Base-by-base conservation (phyloP, 148 eudicot species). In the Chenopodium quinoa region DNA sequence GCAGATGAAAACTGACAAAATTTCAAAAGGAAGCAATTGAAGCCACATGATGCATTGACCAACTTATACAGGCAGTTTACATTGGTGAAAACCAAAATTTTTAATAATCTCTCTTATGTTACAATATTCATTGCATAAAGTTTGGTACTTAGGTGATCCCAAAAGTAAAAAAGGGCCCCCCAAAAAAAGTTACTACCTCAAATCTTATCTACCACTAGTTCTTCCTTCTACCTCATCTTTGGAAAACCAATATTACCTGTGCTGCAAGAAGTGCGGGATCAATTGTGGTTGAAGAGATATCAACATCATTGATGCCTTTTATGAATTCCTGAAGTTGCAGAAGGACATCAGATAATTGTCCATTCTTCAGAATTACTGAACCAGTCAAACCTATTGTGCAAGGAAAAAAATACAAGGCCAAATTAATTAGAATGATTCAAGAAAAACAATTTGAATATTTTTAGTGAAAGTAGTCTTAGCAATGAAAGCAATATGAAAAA, bases 291-390 rank as follows among this genome's bases (percentile, higher is more conserved):
- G 94, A 88, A 73, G 92, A 87, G 76, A 90, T 73, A 73, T 93
- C 96, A 79, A 89, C 81, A 65, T 90, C 97, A 85, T 89, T 87
- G 75, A 93, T 90, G 80, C 94, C 92, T 62, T 85, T 86, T 66
- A 88, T 83, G 71, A 91, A 84, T 52, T 90, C 97, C 80, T 93
- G 97, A 79, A 95, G 94, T 82, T 95, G 94, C 31, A 84, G 82
- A 73, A 95, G 84, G 77, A 91, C 80, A 83, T 95, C 97, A 56
- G 98, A 95, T 78, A 95, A 75, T 12, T 56, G 85, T 83, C 98
- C 98, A 75, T 90, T 95, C 89, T 89, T 91, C 93, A 95, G 86
- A 82, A 95, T 79, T 80, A 95, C 81, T 52, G 98, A 90, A 73
- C 98, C 91, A 56, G 98, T 93, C 69, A 94, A 77, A 84, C 98